Conservation (phyloP, 176 grass and related monocot genomes). For the Carex kokanica region DNA sequence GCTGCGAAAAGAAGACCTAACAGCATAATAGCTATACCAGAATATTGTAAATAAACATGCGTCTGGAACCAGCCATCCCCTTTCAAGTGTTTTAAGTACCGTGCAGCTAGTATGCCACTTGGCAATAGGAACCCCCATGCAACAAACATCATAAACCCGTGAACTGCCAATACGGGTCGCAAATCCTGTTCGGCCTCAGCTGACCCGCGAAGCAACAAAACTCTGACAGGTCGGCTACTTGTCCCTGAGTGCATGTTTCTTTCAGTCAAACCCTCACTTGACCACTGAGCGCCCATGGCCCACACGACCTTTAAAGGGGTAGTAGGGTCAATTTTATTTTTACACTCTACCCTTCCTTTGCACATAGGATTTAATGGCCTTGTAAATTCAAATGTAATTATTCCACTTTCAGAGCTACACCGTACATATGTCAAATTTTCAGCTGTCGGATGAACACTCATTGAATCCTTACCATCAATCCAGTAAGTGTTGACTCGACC, state of each 20-base stretch:
- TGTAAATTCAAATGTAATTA: constrained; percentile 67
- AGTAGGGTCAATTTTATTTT: constrained; percentile 63
- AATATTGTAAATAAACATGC: constrained; percentile 76
- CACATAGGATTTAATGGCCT: constrained; percentile 54
- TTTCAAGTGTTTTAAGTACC: constrained; percentile 81
- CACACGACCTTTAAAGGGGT: constrained; percentile 80
- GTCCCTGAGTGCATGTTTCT: constrained; percentile 82
- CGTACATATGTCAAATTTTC: constrained; percentile 71
- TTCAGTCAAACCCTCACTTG: constrained; percentile 37
- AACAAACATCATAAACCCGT: constrained; percentile 97
- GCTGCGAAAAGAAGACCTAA: constrained; percentile 72
- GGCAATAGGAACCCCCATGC: constrained; percentile 70
- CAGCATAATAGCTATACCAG: constrained; percentile 62
- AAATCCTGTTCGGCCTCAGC: constrained; percentile 74
- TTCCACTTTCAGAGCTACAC: constrained; percentile 59
- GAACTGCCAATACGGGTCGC: constrained; percentile 68
- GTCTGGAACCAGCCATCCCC: constrained; percentile 64
- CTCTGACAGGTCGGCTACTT: constrained; percentile 55
- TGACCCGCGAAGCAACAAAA: constrained; percentile 53
- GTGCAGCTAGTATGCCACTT: constrained; percentile 53
- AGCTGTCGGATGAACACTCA: constrained; percentile 48
- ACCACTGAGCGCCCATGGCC: constrained; percentile 82
- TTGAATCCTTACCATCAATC: constrained; percentile 61
- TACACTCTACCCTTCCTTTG: constrained; percentile 63
- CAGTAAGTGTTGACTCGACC: constrained; percentile 64